Base-by-base conservation (phyloP, 2,329 filamentous ascomycete species). In the Ophiostoma piceae region DNA sequence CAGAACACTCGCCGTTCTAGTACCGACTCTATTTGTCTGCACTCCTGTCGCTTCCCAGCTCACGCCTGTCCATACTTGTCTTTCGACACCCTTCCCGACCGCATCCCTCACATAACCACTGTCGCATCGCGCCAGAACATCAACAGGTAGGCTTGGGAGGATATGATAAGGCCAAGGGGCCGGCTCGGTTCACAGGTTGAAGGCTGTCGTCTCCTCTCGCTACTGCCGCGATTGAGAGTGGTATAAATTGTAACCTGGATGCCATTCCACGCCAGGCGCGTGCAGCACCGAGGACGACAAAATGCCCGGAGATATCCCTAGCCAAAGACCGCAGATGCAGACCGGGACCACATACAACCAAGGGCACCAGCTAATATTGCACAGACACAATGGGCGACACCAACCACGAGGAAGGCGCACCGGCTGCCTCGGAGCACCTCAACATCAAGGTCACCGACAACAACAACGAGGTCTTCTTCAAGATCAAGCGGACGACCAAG, bases 401-500 rank as follows among this genome's bases (percentile, higher is more conserved):
- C 67, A 78, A 82, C 68, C 79, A 83, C 32, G 82, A 84, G 70
- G 62, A 84, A 70, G 62, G 39, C 6, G 62, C 62, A 39, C 64
- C 72, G 4, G 39, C 70, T 22, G 32, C 62, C 32, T 67, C 72
- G 22, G 94, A 98, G 82, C 95, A 99, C 80, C 84, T 99, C 5
- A 99, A 99, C 82, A 98, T 99, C 83, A 99, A 99, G 80, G 95
- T 99, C 16, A 98, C 95, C 0, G 95, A 99, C 76, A 97, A 96
- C 83, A 97, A 97, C 83, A 99, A 99, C 79, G 95, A 99, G 79
- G 94, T 99, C 76, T 99, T 98, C 81, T 99, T 99, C 85, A 99
- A 99, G 85, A 99, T 99, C 83, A 99, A 99, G 89, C 88, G 94
- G 51, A 93, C 90, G 29, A 99, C 95, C 0, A 92, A 93, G 79